Base-by-base conservation (phyloP, 2,329 filamentous ascomycete species). In the Mycosphaerella sp. region DNA sequence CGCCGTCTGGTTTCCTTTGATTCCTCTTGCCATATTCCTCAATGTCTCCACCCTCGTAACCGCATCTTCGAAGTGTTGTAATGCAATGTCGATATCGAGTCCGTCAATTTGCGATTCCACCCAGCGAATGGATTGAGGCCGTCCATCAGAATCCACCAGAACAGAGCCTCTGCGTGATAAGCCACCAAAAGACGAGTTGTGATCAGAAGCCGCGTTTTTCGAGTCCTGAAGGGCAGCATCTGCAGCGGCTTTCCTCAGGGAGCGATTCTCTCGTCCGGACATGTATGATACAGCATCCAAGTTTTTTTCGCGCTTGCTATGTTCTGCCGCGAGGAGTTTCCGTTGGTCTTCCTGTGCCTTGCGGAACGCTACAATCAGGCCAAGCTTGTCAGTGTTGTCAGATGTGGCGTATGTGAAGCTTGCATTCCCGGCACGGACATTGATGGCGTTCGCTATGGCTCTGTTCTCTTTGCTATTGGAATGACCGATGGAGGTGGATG, bases 21-120 rank as follows among this genome's bases (percentile, higher is more conserved):
- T 80, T 1, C 85, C 83, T 57, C 86, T 83, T 0, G 87, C 87
- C 23, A 97, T 78, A 43, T 80, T 81, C 63, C 91, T 87, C 39
- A 98, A 78, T 66, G 88, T 89, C 70, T 97, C 93, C 1, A 96
- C 86, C 31, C 85, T 82, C 4, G 80, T 78, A 0, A 97, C 93
- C 0, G 93, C 87, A 17, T 85, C 81, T 64, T 96, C 90, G 61
- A 95, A 93, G 41, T 82, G 81, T 68, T 97, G 92, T 48, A 96
- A 78, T 0, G 93, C 92, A 65, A 98, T 91, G 64, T 95, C 86
- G 64, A 97, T 97, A 66, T 98, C 93, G 5, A 98, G 81, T 66
- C 95, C 89, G 67, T 98, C 93, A 70, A 98, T 87, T 72, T 97
- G 89, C 49, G 84, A 83, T 69, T 98, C 93, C 0, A 98, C 89